Conservation (phyloP, 2,329 filamentous ascomycete species). For the Fusarium chaquense region DNA sequence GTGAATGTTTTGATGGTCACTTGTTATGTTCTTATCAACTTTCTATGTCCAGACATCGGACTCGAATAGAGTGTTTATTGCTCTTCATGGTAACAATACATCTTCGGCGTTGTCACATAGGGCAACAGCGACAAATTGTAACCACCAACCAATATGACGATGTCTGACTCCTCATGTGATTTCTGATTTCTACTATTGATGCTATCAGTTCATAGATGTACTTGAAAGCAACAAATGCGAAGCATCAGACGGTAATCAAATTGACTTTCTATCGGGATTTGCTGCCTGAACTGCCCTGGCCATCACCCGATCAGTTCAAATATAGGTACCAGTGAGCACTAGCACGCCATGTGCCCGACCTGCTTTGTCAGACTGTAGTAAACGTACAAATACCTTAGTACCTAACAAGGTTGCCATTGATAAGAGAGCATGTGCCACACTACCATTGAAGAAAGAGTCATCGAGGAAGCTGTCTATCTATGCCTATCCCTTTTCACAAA, state of each 20-base stretch:
- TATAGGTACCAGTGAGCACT: neutral
- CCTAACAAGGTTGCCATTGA: neutral
- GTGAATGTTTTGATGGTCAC: conserved; percentile 46
- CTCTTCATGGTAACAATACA: conserved; percentile 26
- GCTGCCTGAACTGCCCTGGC: conserved; percentile 11
- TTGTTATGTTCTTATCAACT: conserved; percentile 47
- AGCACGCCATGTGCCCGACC: conserved; percentile 20
- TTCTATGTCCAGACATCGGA: conserved; percentile 37
- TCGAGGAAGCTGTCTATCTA: neutral
- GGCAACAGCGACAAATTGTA: neutral
- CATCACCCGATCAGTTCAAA: conserved; percentile 22
- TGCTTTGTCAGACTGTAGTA: conserved; percentile 8
- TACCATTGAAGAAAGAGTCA: neutral
- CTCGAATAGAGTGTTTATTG: conserved; percentile 42
- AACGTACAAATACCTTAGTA: neutral
- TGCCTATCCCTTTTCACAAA: neutral
- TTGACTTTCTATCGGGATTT: neutral
- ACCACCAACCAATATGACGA: neutral
- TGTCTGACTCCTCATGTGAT: neutral
- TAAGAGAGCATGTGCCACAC: neutral
- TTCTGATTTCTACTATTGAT: neutral
- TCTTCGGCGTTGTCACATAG: conserved; percentile 6
- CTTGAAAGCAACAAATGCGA: neutral
- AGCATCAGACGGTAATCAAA: neutral
- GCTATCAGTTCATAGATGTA: neutral